Base-by-base conservation (phyloP, 2,329 filamentous ascomycete species). In the Proliferodiscus dingleyae region DNA sequence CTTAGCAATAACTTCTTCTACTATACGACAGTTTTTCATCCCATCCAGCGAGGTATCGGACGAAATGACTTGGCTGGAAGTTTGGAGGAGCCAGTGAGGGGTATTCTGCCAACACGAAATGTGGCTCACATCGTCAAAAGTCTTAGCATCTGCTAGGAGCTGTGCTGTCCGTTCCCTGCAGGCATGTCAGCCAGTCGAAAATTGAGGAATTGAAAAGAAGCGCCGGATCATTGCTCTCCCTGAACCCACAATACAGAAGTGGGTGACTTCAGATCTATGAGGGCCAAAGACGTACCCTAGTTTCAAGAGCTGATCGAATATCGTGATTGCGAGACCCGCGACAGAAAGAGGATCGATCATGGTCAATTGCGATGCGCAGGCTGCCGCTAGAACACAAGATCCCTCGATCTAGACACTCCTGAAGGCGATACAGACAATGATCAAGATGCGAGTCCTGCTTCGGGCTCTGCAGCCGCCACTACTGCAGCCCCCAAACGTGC, bases 281-380 rank as follows among this genome's bases (percentile, higher is more conserved):
- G n/a, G n/a, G n/a, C n/a, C n/a, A n/a, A n/a, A n/a, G n/a, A n/a
- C n/a, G n/a, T n/a, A n/a, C 9, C 33, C 33, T 8, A 45, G 32
- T 22, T 45, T 45, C 19, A 45, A 33, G n/a, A 45, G 22, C 33
- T 45, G 15, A 26, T 42, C 39, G 13, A 32, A 33, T 26, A 42
- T 42, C 8, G 15, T 5, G 28, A 33, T 16, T 13, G 26, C 23
- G 18, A 42, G n/a, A 3, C 18, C 26, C 6, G 39, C 39, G 22
- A 42, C 13, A 13, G 24, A 32, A 10, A 33, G 28, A 13, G 39
- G 26, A 19, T 42, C 39, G 9, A 42, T 8, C 39, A 42, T 42
- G 6, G 3, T 33, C 16, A 18, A 16, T 10, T 30, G 11, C 8
- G n/a, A n/a, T n/a, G n/a, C n/a, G n/a, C n/a, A n/a, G n/a, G n/a